These are phyloP conservation scores for Pichia sp. DNA, from an alignment of 1,139 yeast species.

Conservation along the genomic window DNA sequence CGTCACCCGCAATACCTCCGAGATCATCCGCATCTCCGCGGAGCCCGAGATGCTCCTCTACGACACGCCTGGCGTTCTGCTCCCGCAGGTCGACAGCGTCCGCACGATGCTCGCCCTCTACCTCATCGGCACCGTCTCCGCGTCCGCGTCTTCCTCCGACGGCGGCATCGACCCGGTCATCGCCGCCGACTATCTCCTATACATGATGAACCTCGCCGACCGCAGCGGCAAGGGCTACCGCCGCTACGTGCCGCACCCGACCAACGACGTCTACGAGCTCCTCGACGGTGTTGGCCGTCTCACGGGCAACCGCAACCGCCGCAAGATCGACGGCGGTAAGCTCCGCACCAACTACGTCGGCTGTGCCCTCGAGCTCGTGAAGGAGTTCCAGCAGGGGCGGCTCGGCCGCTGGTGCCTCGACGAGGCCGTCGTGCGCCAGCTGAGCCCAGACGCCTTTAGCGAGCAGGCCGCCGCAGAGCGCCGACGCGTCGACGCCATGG, in stretches of 20 bases:
- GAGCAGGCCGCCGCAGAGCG: slow-evolving; percentile 1
- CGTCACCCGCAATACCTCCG: slow-evolving; percentile 77
- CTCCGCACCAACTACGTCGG: slow-evolving; percentile 30
- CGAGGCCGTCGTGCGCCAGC: slow-evolving; percentile 23
- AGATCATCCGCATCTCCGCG: slow-evolving; percentile 60
- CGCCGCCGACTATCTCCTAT: slow-evolving; percentile 82
- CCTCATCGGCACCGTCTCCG: slow-evolving; percentile 66
- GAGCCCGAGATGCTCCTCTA: slow-evolving; percentile 68
- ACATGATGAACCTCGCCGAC: slow-evolving; percentile 62
- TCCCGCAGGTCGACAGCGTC: slow-evolving; percentile 65
- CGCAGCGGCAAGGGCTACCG: slow-evolving; percentile 43
- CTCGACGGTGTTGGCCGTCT: slow-evolving; percentile 49
- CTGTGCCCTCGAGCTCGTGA: slow-evolving; percentile 65
- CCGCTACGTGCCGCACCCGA: slow-evolving; percentile 55
- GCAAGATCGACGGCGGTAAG: slow-evolving; percentile 32
- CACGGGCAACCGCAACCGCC: slow-evolving; percentile 33
- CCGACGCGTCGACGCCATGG: neutral
- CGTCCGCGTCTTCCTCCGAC: slow-evolving; percentile 62
- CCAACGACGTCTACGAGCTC: slow-evolving; percentile 67
- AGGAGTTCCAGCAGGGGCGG: slow-evolving; percentile 62
- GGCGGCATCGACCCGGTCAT: slow-evolving; percentile 78
- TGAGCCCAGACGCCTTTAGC: slow-evolving; percentile 1
- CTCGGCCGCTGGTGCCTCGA: slow-evolving; percentile 37
- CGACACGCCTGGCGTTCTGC: slow-evolving; percentile 91
- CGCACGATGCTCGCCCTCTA: slow-evolving; percentile 75